Evolutionary conservation across 2,329 filamentous ascomycete species (phyloP).

Genomic region (Cryphonectria japonica): DNA sequence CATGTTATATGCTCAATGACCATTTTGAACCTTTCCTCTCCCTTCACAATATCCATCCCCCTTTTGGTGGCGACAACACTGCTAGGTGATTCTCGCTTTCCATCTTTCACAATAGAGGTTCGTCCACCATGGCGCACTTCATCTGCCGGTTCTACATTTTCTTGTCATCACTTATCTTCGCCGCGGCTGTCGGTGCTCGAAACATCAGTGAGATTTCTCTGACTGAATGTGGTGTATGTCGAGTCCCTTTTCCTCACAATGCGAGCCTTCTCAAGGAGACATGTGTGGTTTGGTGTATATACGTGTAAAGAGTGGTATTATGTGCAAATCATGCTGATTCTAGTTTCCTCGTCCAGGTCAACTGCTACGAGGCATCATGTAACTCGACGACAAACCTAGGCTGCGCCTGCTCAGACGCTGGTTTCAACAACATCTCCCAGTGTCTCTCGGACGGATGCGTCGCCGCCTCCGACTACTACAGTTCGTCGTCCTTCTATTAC

Average conservation of each 20-base stretch:
- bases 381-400: conserved; percentile 17
- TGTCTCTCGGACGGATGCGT: conserved; percentile 14
- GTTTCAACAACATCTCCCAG: neutral
- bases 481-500: neutral
- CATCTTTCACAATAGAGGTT: neutral
- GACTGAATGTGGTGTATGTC: conserved; percentile 17
- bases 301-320: neutral
- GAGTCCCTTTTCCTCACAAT: neutral
- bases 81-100: neutral
- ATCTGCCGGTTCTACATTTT: neutral
- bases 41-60: neutral
- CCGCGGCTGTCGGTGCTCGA: neutral
- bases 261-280: no score
- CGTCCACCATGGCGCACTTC: conserved; percentile 1
- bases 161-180: neutral
- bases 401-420: conserved; percentile 10
- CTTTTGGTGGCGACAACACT: neutral
- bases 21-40: neutral
- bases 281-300: neutral
- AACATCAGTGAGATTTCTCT: conserved; percentile 15
- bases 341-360: neutral
- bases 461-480: conserved; percentile 9
- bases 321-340: neutral
- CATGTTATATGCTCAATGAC: neutral
- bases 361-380: conserved; percentile 17